Base-by-base conservation (phyloP, 106 monocot species). In the Hemerocallis citrina region DNA sequence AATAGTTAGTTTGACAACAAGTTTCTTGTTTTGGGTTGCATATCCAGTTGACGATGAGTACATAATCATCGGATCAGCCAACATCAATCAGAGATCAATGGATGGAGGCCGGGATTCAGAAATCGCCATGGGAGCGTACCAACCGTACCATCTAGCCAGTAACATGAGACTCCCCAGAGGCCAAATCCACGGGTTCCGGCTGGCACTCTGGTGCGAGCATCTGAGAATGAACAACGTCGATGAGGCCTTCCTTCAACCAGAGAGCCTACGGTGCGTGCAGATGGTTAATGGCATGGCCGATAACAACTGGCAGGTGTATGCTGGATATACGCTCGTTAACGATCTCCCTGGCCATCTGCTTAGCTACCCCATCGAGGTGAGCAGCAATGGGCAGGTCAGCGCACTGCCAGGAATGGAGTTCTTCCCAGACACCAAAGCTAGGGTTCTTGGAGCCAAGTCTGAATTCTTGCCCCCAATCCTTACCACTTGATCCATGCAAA, bases 181-280 rank as follows among this genome's bases (percentile, higher is more conserved):
- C 9, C 67, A 85, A 28, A 68, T 85, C 65, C 76, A 85, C 13
- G 80, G 74, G 0, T 85, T 85, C 65, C 68, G 85, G 34, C 3
- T 77, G 57, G 54, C 76, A 0, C 63, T 85, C 7, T 85, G 85
- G 85, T 71, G 64, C 3, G 79, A 85, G 62, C 85, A 85, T 50
- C 60, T 80, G 2, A 71, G 79, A 7, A 36, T 64, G 56, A 6
- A 5, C 37, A n/a, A n/a, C n/a, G 12, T 28, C 5, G 70, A 70
- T 2, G 52, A 41, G 2, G 29, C 51, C 4, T 70, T 70, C 59
- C 61, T 62, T 2, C 38, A 10, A 1, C 70, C 70, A 10, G 70
- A 70, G 41, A 70, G 61, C 52, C 3, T 29, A 22, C 36, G 40
- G 27, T 70, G 70, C 10, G 52, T 70, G 35, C 61, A 14, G 30